These are phyloP conservation scores for Geotrichum siamense DNA, from an alignment of 1,139 yeast genomes.

Conservation along the genomic window DNA sequence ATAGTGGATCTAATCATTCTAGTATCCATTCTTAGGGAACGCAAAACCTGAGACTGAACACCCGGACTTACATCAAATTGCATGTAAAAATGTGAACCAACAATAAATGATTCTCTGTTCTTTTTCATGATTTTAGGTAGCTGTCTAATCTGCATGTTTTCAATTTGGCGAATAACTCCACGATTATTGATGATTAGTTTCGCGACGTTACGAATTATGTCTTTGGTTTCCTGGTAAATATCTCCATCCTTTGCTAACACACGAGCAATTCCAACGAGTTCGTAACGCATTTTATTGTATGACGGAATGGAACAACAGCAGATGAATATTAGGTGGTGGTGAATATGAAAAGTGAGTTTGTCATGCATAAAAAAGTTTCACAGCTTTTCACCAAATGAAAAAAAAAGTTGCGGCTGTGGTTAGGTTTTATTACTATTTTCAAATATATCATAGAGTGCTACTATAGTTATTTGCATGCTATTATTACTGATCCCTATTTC, in stretches of 20 bases:
- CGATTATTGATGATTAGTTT: constrained; percentile 76
- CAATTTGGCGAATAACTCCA: constrained; percentile 80
- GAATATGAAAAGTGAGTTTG: too few species aligned
- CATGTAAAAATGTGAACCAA: constrained; percentile 82
- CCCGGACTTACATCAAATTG: constrained; percentile 79
- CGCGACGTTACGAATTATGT: constrained; percentile 74
- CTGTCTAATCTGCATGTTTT: constrained; percentile 69
- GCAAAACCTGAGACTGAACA: constrained; percentile 76
- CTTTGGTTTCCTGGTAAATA: constrained; percentile 33
- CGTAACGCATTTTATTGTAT: constrained; percentile 85
- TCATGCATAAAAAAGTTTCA: not conserved
- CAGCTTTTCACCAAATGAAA: not conserved
- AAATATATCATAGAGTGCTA: too few species aligned
- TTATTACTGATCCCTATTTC: not conserved
- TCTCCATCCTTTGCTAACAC: constrained; percentile 29
- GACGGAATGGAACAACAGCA: too few species aligned
- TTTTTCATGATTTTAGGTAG: constrained; percentile 77
- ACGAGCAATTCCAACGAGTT: constrained; percentile 82
- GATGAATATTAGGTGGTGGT: too few species aligned
- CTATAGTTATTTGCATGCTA: not conserved
- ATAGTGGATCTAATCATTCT: constrained; percentile 77
- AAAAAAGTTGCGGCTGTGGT: not conserved
- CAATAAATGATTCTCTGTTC: constrained; percentile 84
- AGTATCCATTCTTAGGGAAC: constrained; percentile 81
- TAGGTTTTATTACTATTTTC: not conserved